A percentile compares a stretch with the other conserved stretches of the same genome.
Conservation (phyloP, 805 yeast species). For the Wickerhamomyces sydowiorum region DNA sequence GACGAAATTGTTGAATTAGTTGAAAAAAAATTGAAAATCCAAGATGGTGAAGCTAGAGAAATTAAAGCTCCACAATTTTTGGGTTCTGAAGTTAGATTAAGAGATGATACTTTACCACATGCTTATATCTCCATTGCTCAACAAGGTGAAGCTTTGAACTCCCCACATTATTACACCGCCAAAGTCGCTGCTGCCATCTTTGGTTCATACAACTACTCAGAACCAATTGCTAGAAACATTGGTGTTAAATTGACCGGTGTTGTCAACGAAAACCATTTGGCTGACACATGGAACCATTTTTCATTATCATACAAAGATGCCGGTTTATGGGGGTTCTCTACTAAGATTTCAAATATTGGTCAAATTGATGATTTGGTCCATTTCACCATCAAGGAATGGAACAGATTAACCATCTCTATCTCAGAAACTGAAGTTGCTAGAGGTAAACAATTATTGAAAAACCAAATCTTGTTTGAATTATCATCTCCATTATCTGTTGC, state of each 20-base stretch:
- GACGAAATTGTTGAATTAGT: slow-evolving; percentile 64
- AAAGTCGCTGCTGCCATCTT: slow-evolving; percentile 65
- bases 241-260: slow-evolving; percentile 68
- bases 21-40: slow-evolving; percentile 42
- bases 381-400: slow-evolving; percentile 83
- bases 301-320: slow-evolving; percentile 67
- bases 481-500: slow-evolving; percentile 46
- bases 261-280: slow-evolving; percentile 66
- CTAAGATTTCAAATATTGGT: slow-evolving; percentile 53
- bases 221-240: slow-evolving; percentile 50
- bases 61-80: slow-evolving; percentile 56
- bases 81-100: slow-evolving; percentile 82
- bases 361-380: slow-evolving; percentile 73
- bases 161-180: slow-evolving; percentile 65
- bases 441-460: slow-evolving; percentile 68
- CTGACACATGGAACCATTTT: slow-evolving; percentile 69
- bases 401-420: slow-evolving; percentile 71
- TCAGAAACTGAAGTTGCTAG: slow-evolving; percentile 74
- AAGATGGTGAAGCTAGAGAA: slow-evolving; percentile 47
- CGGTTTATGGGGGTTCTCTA: slow-evolving; percentile 80
- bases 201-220: slow-evolving; percentile 48
- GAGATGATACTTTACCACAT: slow-evolving; percentile 82
- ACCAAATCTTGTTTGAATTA: slow-evolving; percentile 48
- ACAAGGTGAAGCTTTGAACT: slow-evolving; percentile 57
- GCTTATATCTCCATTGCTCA: slow-evolving; percentile 77